Evolutionary conservation across 176 grass and related monocot genomes (phyloP), one percentile per base, ranked within the genome.

Genomic region (Oropetium thomaeum): DNA sequence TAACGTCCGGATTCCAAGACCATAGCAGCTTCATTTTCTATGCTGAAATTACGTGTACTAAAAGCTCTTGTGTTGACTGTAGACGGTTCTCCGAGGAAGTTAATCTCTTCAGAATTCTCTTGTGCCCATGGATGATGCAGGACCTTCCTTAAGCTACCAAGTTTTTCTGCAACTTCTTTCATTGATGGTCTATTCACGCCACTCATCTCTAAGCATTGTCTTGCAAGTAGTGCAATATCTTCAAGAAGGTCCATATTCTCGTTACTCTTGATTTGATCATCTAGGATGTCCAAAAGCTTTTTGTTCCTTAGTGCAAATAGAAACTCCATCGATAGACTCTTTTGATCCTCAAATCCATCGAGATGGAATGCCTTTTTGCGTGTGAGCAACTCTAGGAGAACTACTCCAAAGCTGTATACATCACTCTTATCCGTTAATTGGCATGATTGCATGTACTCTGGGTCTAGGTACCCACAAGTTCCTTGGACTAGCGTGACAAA

Each of bases 401-500:
- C 66, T 71, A 84, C 82, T n/a, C 74, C 82, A 16, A 79, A 87
- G 13, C 48, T 82, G 16, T 83, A 87, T 2, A 68, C 68, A 5
- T 82, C 85, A 13, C 58, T 78, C 67, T 77, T 78, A 42, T 83
- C 72, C 0, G 53, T 83, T 27, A 84, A 31, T 26, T 77, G 43
- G 20, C 70, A 81, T 26, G 69, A 65, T 6, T 81, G 69, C 63
- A 81, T 60, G 25, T 89, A 89, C 35, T 89, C 87, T 17, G 87
- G 87, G 7, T 89, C 82, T 0, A 89, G 66, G n/a, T 89, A 89
- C 5, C 82, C 87, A 15, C 76, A 81, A 19, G 77, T 89, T 15
- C 82, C 87, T 71, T 89, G 87, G n/a, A 89, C 77, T 4, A 84
- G 2, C 19, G 82, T 84, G 57, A 84, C 66, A 9, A 84, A 84